Conservation (phyloP, 805 yeast genomes). For the Metschnikowia cubensis region DNA sequence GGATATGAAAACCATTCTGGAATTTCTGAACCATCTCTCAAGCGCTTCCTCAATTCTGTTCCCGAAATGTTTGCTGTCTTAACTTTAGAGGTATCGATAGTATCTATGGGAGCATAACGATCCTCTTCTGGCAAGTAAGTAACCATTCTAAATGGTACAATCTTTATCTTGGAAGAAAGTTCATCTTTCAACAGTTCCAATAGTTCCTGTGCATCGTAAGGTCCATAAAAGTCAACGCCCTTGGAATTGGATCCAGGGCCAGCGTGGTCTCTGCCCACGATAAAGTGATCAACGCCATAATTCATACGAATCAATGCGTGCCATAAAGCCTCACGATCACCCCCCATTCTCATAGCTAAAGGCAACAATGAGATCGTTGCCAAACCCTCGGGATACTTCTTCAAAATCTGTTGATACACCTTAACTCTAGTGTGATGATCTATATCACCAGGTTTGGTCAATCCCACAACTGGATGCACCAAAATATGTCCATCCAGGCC, state of each 20-base stretch:
- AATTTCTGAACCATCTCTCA: conserved; percentile 80
- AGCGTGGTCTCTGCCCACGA: conserved; percentile 97
- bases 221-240: conserved; percentile 94
- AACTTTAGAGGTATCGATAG: conserved; percentile 67
- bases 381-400: conserved; percentile 91
- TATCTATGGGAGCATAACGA: conserved; percentile 92
- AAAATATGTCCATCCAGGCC: conserved; percentile 71
- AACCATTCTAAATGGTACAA: conserved; percentile 96
- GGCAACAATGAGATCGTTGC: conserved; percentile 87
- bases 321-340: conserved; percentile 98
- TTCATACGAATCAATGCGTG: conserved; percentile 95
- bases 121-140: conserved; percentile 94
- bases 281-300: conserved; percentile 95
- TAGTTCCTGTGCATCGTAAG: conserved; percentile 91
- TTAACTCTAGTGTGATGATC: conserved; percentile 97
- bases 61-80: conserved; percentile 91
- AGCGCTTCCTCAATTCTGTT: conserved; percentile 85
- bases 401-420: conserved; percentile 87
- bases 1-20: conserved; percentile 98
- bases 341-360: conserved; percentile 98
- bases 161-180: conserved; percentile 64
- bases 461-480: conserved; percentile 95
- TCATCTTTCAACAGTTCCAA: conserved; percentile 74
- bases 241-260: conserved; percentile 88
- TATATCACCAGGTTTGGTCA: conserved; percentile 96